Percentiles rank a stretch among this genome's conserved stretches.
Conservation (phyloP, 148 eudicot genomes). For the Talinum fruticosum region DNA sequence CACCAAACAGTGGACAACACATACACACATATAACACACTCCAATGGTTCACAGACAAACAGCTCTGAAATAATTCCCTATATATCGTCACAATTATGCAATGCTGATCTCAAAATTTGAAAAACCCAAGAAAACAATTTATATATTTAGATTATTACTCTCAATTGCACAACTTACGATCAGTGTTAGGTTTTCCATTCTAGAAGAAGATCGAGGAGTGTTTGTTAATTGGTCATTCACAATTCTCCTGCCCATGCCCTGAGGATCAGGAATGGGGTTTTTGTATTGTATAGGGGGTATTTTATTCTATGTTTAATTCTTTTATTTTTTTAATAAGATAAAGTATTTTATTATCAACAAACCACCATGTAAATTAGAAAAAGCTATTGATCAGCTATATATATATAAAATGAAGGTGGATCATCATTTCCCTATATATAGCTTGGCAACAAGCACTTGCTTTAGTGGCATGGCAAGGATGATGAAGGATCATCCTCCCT, state of each 20-base stretch:
- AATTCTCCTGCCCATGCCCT: neutral
- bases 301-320: too few species aligned
- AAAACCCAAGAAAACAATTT: neutral
- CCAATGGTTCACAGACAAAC: neutral
- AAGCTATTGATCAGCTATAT: too few species aligned
- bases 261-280: neutral
- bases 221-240: neutral
- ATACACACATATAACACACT: too few species aligned
- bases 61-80: neutral
- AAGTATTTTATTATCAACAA: too few species aligned
- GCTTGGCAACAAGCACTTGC: too few species aligned
- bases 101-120: slow-evolving; percentile 3
- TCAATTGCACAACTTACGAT: neutral
- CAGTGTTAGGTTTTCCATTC: neutral
- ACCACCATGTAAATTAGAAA: too few species aligned
- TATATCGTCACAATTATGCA: neutral
- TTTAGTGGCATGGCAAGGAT: too few species aligned
- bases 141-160: neutral
- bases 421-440: too few species aligned
- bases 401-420: too few species aligned
- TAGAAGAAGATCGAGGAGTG: neutral
- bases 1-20: neutral
- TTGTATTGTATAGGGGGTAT: too few species aligned
- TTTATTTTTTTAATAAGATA: too few species aligned
- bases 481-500: too few species aligned